Evolutionary conservation across 768 basidiomycete genomes (phyloP), one percentile per base, ranked within the genome.

Genomic region (Mycena chlorophos): DNA sequence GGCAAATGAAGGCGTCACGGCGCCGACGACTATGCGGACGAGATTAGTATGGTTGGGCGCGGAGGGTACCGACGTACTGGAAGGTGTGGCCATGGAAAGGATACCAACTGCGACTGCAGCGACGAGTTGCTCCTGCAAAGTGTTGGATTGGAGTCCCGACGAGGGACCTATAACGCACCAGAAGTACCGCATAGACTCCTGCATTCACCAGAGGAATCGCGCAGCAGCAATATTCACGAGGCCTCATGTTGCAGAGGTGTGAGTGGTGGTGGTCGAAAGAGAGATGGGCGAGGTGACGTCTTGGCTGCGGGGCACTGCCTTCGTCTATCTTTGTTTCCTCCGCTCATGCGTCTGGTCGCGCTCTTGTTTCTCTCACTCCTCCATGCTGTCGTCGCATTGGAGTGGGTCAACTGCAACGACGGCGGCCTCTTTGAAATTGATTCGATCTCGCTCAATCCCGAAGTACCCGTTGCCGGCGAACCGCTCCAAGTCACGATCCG

Each of bases 151-250:
- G n/a, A n/a, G n/a, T n/a, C n/a, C n/a, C n/a, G n/a, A n/a, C n/a
- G n/a, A n/a, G n/a, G n/a, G n/a, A n/a, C n/a, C n/a, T n/a, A n/a
- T n/a, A n/a, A n/a, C n/a, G n/a, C n/a, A n/a, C n/a, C n/a, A n/a
- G n/a, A n/a, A n/a, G n/a, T 26, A 88, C 82, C 19, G 83, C 70
- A 64, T 97, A 98, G 51, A 98, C 90, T 28, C 97, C 97, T 57
- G 85, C 80, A 74, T 99, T 96, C 59, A 94, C 77, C 47, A 94
- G 73, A 8, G 95, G 95, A 56, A 98, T 88, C 40, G 94, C 94
- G 65, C 90, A 92, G 70, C 94, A 97, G 66, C 94, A 97, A 67
- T 94, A 95, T 47, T 92, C 87, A 74, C 91, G 83, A 49, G 86
- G 73, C 69, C 86, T 89, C 87, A 89, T 88, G 66, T 62, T 64